Base-by-base conservation (phyloP, 176 grass and related monocot species). In the Aegilops tauschii region DNA sequence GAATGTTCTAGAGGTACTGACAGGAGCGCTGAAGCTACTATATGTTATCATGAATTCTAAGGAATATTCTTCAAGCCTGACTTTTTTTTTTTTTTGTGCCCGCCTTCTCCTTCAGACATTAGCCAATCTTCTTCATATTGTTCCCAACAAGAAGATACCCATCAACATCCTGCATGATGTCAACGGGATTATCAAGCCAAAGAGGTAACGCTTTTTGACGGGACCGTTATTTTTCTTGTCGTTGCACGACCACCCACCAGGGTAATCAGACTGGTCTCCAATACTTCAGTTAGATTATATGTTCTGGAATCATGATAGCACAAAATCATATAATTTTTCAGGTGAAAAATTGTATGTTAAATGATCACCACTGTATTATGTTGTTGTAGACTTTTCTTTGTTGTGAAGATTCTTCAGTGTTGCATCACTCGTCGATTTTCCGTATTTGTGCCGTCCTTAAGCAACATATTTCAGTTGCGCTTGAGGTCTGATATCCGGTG, bases 161-260 rank as follows among this genome's bases (percentile, higher is more conserved):
- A 25, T 90, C 18, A 90, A 90, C 40, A 90, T 93, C 66, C 91
- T 93, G 80, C 80, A 90, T 74, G 63, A 88, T 76, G 86, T 93
- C 73, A 88, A 84, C 80, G 92, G 92, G 77, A 44, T 93, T 67
- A 88, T 93, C 89, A 93, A 91, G 66, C 92, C 92, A 80, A 88
- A 54, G 65, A 93, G 89, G 92, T 90, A 86, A 42, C 9, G 9
- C 40, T 42, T 42, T 42, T 42, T 9, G 9, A 42, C 9, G 2
- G 40, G 40, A 42, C 40, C 40, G 40, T 42, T 42, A 42, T 42
- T 42, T 42, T 42, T 42, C 40, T 10, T 42, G 40, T 42, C 40
- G 40, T 42, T 42, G 40, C 40, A 42, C 40, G 40, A 42, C 40
- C 40, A 42, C 40, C 40, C 40, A 42, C 40, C 40, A 42, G 40